Conservation (phyloP, 2,329 filamentous ascomycete genomes). For the Aspergillus sp. region DNA sequence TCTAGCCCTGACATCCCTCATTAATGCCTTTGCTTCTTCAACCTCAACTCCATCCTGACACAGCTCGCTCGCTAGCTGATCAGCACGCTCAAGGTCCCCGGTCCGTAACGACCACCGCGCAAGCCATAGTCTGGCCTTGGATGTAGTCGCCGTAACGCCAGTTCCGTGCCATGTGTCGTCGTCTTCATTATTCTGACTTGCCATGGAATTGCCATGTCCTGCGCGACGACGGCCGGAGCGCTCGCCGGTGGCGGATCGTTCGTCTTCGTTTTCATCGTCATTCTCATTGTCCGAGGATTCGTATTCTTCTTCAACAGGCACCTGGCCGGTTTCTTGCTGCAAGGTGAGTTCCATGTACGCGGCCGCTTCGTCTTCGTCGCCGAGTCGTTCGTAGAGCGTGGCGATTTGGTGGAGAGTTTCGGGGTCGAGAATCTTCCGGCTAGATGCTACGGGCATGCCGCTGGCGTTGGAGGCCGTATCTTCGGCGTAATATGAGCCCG, state of each 20-base stretch:
- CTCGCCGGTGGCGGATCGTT: conserved; percentile 36
- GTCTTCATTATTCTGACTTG: conserved; percentile 37
- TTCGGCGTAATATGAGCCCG: conserved; percentile 75
- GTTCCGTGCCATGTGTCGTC: conserved; percentile 57
- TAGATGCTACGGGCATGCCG: conserved; percentile 11
- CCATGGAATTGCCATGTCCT: conserved; percentile 24
- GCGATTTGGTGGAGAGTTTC: conserved; percentile 91
- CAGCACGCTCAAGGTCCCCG: conserved; percentile 73
- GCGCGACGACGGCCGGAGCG: conserved; percentile 47
- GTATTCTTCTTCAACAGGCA: conserved; percentile 36
- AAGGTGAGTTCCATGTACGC: conserved; percentile 96
- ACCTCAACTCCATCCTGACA: conserved; percentile 96
- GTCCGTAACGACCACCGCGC: conserved; percentile 76
- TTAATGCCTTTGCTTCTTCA: conserved; percentile 91
- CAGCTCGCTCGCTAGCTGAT: conserved; percentile 81
- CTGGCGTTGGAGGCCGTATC: conserved; percentile 21
- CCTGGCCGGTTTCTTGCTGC: conserved; percentile 80
- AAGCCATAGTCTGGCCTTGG: conserved; percentile 90
- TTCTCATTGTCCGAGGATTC: conserved; percentile 33
- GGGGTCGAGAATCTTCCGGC: conserved; percentile 72
- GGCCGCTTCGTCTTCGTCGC: conserved; percentile 75
- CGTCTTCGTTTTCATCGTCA: conserved; percentile 27
- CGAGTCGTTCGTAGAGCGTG: conserved; percentile 77
- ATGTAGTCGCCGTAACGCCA: conserved; percentile 87
- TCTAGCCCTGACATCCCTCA: conserved; percentile 74